Evolutionary conservation across 2,329 filamentous ascomycete genomes (phyloP), one percentile per base, ranked within the genome.

Genomic region (Sarocladium oryzae): DNA sequence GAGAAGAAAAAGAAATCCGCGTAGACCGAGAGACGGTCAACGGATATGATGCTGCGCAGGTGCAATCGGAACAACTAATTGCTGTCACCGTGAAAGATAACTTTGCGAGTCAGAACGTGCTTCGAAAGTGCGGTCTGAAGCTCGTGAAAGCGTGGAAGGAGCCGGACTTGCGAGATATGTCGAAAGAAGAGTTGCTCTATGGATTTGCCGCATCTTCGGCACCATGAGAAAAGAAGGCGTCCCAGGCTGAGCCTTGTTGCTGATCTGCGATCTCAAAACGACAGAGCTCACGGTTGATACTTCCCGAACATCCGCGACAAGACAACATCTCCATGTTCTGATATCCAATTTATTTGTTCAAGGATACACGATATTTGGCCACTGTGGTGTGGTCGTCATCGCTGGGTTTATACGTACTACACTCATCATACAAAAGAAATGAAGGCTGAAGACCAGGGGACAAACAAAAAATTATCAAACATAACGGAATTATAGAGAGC

Each of bases 61-160:
- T 60, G 38, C 65, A 68, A 23, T 62, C 61, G 24, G 74, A 78
- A 61, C 57, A 64, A 43, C 54, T 81, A 38, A 58, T 67, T 16
- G 77, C 77, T 1, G 62, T 77, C 6, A 76, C 77, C 9, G 70
- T 77, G 33, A 62, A 62, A 1, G 60, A 62, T 11, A 84, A 87
- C 57, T 51, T 53, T 7, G 69, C 67, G 3, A 86, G 83, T 56
- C 73, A 75, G 53, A 70, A 70, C 2, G 77, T 88, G 7, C 56
- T 87, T 51, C 58, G 62, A 45, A 85, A 84, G 60, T 64, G 60
- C 13, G 81, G 82, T 1, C 82, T 85, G 55, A 65, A 66, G 56
- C 58, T 71, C 33, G 70, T 71, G 38, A 71, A 72, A 56, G 63
- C 56, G 23, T 77, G 69, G 66, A 52, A 55, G 5, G 62, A 68